Evolutionary conservation across 1,139 yeast species (phyloP).

Genomic region (Magnusiomyces fungicola): DNA sequence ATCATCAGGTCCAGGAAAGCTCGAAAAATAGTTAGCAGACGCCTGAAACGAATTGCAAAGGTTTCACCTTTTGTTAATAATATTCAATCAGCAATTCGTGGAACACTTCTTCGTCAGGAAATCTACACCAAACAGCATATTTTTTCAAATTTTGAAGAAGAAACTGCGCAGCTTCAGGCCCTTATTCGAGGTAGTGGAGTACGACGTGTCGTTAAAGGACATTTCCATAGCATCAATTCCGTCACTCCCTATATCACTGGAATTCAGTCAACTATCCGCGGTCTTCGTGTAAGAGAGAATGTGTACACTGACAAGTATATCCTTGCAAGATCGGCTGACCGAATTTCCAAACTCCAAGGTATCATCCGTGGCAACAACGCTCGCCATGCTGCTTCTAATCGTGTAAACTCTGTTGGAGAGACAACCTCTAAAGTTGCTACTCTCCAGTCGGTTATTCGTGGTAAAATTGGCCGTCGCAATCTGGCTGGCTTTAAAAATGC

Average conservation of each 20-base stretch:
- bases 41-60: conserved; percentile 28
- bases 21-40: conserved; percentile 22
- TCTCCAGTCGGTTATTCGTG: conserved; percentile 26
- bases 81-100: conserved; percentile 71
- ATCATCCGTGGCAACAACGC: conserved; percentile 21
- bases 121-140: neutral
- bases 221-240: neutral
- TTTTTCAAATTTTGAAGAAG: conserved; percentile 8
- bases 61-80: conserved; percentile 53
- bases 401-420: neutral
- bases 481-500: conserved; percentile 1
- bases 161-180: conserved; percentile 36
- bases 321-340: conserved; percentile 15
- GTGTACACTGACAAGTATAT: conserved; percentile 18
- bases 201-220: conserved; percentile 19
- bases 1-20: conserved; percentile 29
- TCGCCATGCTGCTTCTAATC: neutral
- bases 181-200: conserved; percentile 31
- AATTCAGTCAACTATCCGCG: conserved; percentile 39
- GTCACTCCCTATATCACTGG: neutral
- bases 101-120: conserved; percentile 49
- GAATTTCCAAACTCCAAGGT: conserved; percentile 24
- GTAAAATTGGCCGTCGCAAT: conserved; percentile 14
- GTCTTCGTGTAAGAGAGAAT: conserved; percentile 19
- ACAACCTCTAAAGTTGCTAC: neutral